Evolutionary conservation across 192 early-diverging fungal genomes (phyloP).

Genomic region (Coemansia sp.): DNA sequence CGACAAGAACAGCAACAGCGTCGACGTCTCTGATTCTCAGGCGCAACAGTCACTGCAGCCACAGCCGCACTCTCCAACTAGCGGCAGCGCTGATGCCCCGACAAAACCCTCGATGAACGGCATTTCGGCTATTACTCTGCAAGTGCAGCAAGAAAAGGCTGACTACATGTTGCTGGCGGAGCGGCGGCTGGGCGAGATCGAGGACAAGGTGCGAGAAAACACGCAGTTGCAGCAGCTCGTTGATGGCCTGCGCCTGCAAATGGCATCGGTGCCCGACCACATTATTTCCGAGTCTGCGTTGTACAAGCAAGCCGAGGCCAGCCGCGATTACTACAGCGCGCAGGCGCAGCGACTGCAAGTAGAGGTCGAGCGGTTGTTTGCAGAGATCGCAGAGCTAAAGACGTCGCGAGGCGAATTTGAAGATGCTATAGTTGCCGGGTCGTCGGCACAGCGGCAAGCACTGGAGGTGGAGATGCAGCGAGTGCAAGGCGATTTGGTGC

Average conservation of each 20-base stretch:
- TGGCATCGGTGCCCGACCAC: constrained; percentile 56
- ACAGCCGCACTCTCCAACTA: neutral
- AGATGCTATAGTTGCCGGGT: constrained; percentile 41
- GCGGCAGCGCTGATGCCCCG: neutral
- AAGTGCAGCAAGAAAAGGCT: constrained; percentile 44
- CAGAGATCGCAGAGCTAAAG: constrained; percentile 49
- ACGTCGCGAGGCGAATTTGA: constrained; percentile 42
- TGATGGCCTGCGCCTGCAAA: constrained; percentile 55
- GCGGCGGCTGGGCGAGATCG: constrained; percentile 57
- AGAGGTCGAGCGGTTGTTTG: constrained; percentile 43
- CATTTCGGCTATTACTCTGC: constrained; percentile 21
- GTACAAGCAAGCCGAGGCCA: constrained; percentile 54
- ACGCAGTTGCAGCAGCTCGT: constrained; percentile 50
- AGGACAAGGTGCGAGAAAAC: constrained; percentile 56
- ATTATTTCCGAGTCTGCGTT: constrained; percentile 56
- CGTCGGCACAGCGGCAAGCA: constrained; percentile 44
- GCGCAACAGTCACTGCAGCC: neutral
- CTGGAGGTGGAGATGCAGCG: constrained; percentile 60
- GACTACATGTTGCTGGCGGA: constrained; percentile 55
- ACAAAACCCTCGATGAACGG: neutral
- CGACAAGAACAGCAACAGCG: constrained; percentile 2
- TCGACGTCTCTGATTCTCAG: neutral
- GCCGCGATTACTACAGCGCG: constrained; percentile 55
- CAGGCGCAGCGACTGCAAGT: constrained; percentile 54
- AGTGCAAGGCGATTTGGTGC: constrained; percentile 58